A percentile compares a stretch with the other conserved stretches of the same genome.
These are phyloP conservation scores for Stemphylium vesicarium DNA, from an alignment of 2,329 filamentous ascomycete genomes.

Conservation along the genomic window DNA sequence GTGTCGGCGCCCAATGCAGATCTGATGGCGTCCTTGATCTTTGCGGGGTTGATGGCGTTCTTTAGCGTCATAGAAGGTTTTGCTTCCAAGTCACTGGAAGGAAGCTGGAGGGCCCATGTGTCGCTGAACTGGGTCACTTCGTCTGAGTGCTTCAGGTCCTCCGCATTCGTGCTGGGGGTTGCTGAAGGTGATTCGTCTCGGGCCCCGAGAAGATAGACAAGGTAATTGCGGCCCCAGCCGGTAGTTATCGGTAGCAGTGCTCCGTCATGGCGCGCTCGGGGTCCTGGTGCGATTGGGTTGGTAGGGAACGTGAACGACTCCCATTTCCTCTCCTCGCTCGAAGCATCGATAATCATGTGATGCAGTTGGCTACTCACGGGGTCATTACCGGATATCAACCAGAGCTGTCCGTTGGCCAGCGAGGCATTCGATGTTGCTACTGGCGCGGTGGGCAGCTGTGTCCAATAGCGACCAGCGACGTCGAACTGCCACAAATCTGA, in stretches of 20 bases:
- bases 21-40: conserved; percentile 53
- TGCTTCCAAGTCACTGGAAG: conserved; percentile 42
- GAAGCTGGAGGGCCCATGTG: conserved; percentile 55
- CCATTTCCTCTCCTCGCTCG: conserved; percentile 41
- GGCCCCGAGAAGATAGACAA: conserved; percentile 52
- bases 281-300: conserved; percentile 53
- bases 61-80: conserved; percentile 31
- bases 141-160: conserved; percentile 17
- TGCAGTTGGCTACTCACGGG: conserved; percentile 39
- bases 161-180: not conserved
- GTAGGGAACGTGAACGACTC: conserved; percentile 51
- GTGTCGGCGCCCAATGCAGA: conserved; percentile 50
- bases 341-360: conserved; percentile 31
- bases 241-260: conserved; percentile 51
- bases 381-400: conserved; percentile 48
- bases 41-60: conserved; percentile 50
- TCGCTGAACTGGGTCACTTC: conserved; percentile 47
- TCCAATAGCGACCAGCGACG: conserved; percentile 28
- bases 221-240: conserved; percentile 54
- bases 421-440: conserved; percentile 45
- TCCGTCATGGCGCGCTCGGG: conserved; percentile 48
- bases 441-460: conserved; percentile 34
- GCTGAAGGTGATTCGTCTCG: conserved; percentile 12
- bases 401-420: conserved; percentile 47
- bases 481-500: conserved; percentile 40